Evolutionary conservation across 1,284 basidiomycete species (phyloP), one percentile per base, ranked within the genome.

Genomic region (Trichosporon sp.): DNA sequence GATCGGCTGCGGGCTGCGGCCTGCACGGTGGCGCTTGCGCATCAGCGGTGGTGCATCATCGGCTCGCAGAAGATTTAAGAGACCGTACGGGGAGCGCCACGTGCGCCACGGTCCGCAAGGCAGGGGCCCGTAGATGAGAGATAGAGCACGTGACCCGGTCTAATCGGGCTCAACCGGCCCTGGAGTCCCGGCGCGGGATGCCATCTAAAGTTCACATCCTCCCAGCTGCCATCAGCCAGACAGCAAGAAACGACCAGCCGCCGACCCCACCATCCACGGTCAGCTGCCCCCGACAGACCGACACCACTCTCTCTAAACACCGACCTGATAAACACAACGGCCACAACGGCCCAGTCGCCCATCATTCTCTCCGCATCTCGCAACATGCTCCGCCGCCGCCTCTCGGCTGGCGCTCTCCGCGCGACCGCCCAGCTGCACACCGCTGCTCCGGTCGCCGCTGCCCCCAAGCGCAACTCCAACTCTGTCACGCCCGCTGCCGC

Each of bases 331-430:
- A 54, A 51, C 12, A 35, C 46, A n/a, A 12, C 6, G 66, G 35
- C 66, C 35, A 32, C 48, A 48, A 67, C 66, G 66, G 46, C 26
- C 66, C 38, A 40, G 21, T 43, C 38, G 64, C n/a, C 67, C 68
- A 69, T 66, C 70, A 71, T 69, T 61, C 66, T 71, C 7, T 56
- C 73, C 40, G 51, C 68, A 21, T 69, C 65, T 21, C 63, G 66
- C 69, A 79, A 10, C 64, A 84, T 84, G 82, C 73, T 84, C 63
- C 76, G 81, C 71, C 77, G 80, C 65, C 79, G 80, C 67, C 74
- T 83, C 35, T 82, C 81, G 12, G 71, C 78, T 16, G 77, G 79
- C 66, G 73, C 81, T 26, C 74, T 83, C 16, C 74, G 80, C 46
- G 78, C 78, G 31, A 71, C 74, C 10, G 72, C 77, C 19, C 71